Evolutionary conservation across 2,329 filamentous ascomycete genomes (phyloP).

Genomic region (Penicillium sp.): DNA sequence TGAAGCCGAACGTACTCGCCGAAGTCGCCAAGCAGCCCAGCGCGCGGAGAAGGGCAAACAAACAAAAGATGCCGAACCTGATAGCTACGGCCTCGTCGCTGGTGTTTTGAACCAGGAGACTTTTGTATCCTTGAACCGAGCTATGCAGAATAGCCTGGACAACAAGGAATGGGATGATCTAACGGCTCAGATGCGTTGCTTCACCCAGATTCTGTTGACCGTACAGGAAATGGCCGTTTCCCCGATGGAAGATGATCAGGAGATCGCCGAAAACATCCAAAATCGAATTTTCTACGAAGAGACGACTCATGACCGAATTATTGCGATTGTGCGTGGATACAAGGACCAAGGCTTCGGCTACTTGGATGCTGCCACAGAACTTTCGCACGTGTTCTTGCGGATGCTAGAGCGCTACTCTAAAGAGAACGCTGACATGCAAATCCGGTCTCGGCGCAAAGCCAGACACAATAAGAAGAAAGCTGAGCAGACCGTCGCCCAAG

Average conservation of each 20-base stretch:
- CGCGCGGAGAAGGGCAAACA: conserved; percentile 48
- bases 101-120: conserved; percentile 91
- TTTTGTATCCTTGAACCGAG: conserved; percentile 81
- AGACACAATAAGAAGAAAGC: conserved; percentile 64
- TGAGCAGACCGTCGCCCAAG: conserved; percentile 42
- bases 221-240: conserved; percentile 90
- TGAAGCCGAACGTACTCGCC: conserved; percentile 73
- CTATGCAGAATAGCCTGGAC: conserved; percentile 75
- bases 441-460: conserved; percentile 74
- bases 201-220: conserved; percentile 88
- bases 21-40: conserved; percentile 57
- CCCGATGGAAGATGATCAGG: conserved; percentile 84
- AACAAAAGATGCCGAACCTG: conserved; percentile 58
- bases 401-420: conserved; percentile 93
- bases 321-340: conserved; percentile 77
- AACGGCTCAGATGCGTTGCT: conserved; percentile 85
- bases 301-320: conserved; percentile 81
- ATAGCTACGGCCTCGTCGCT: conserved; percentile 82
- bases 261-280: conserved; percentile 96
- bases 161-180: conserved; percentile 84
- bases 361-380: conserved; percentile 84
- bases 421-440: conserved; percentile 88
- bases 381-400: conserved; percentile 85
- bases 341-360: conserved; percentile 94
- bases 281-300: conserved; percentile 99